Evolutionary conservation across 495 filamentous ascomycete species (phyloP), one percentile per base, ranked within the genome.

Genomic region (Bombardia bombarda): DNA sequence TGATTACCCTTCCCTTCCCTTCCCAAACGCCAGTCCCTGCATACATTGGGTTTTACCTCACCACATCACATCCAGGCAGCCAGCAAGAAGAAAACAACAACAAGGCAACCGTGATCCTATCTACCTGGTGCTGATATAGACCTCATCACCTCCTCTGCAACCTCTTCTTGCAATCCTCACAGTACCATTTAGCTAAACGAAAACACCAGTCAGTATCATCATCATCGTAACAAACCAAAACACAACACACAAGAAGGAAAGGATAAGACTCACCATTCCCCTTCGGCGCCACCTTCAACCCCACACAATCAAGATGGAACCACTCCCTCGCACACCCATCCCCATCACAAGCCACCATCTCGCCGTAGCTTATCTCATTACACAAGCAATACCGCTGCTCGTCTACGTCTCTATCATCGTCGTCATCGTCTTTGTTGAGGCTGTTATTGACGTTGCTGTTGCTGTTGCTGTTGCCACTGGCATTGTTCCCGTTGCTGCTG

Each of bases 341-440:
- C 33, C 83, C 86, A 56, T 98, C 92, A 51, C 92, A 98, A n/a
- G 83, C 92, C 13, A 98, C 86, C 92, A 98, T 98, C 65, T 94
- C 86, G 17, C 92, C 92, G 56, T 95, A 98, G 55, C 85, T 92
- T 24, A 95, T 80, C 46, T 83, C 77, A 50, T 96, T 86, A 61
- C 92, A 98, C 63, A 88, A 87, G 63, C 92, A 98, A 63, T 96
- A 98, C 34, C 79, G 70, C 10, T 84, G 86, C 59, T 96, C 92
- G 42, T 87, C 80, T 12, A 77, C 82, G 40, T 89, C 88, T 12
- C 77, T 78, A 22, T 87, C 87, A 4, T 74, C 80, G 17, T 82
- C 80, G 1, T 74, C 77, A 23, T 73, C 72, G 3, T 68, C 28
- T 14, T 22, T 42, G 26, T 7, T 28, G 9, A 10, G 26, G 26